phyloP scores from a whole-genome alignment of 2,329 filamentous ascomycete genomes.

The Neurospora sp. region DNA sequence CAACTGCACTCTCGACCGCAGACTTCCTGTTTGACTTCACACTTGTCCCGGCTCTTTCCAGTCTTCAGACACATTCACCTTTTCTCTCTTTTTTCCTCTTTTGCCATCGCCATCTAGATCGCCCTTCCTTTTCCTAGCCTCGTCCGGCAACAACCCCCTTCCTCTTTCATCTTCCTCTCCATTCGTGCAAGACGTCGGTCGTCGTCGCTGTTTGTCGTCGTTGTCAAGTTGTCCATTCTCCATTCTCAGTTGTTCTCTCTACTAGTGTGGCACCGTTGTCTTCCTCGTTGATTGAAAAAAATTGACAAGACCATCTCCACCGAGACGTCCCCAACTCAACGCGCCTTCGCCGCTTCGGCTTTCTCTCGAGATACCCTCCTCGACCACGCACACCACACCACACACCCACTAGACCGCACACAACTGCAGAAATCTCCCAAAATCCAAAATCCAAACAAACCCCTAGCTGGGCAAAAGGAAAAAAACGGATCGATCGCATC shows the following conservation, averaged over 20 bases:
- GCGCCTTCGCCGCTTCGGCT: neutral
- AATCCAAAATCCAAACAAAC: slow-evolving; percentile 20
- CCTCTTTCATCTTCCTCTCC: slow-evolving; percentile 24
- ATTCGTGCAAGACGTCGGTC: slow-evolving; percentile 23
- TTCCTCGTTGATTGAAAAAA: slow-evolving; percentile 2
- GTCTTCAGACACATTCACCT: slow-evolving; percentile 19
- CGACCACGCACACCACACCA: neutral
- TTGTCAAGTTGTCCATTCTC: slow-evolving; percentile 14
- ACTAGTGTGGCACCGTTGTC: neutral
- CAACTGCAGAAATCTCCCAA: slow-evolving; percentile 8
- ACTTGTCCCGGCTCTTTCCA: slow-evolving; percentile 20
- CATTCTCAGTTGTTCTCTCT: slow-evolving; percentile 20
- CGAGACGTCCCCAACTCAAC: neutral
- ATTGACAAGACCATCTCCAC: neutral
- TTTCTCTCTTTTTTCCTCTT: slow-evolving; percentile 20
- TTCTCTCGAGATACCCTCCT: neutral
- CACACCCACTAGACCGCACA: neutral
- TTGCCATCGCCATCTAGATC: slow-evolving; percentile 18
- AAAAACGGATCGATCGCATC: slow-evolving; percentile 18
- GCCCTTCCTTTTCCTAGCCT: slow-evolving; percentile 22
- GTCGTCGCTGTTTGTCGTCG: slow-evolving; percentile 16
- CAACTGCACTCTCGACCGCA: neutral
- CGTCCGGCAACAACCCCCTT: slow-evolving; percentile 16
- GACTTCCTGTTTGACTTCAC: neutral
- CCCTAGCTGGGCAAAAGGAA: slow-evolving; percentile 2